Evolutionary conservation across 805 yeast species (phyloP), one percentile per base, ranked within the genome.

Genomic region (Jamesozyma hellenica): DNA sequence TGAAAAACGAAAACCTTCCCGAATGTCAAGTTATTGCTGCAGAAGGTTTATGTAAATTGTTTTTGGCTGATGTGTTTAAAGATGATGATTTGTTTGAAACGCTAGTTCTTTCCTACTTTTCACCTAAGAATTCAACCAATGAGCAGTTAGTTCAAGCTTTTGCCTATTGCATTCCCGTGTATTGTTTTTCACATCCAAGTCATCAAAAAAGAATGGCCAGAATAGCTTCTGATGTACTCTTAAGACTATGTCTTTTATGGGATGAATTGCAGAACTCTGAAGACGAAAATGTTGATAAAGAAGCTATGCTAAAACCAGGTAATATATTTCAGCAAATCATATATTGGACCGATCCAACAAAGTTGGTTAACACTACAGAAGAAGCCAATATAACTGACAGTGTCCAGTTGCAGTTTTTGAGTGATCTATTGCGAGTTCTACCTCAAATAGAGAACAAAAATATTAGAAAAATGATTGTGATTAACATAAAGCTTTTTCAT

Each of bases 161-260:
- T 43, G 75, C 92, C 9, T 88, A 84, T 52, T 87, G 95, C 56
- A 68, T 88, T 14, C 96, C 96, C 0, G 94, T 83, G 0, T 86
- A 83, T 56, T 78, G 92, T 29, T 82, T 77, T 53, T 82, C 94
- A 27, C 87, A 79, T 50, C 65, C 68, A 0, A 63, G 64, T 14
- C 94, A 87, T 55, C 96, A 85, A 56, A 71, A 68, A 36, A 67
- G 78, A 43, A 61, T 87, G 52, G 70, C 78, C 6, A 61, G 74
- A 26, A 70, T 82, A 21, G 77, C 81, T 25, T 75, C 79, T 4
- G 90, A 82, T 59, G 75, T 83, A 3, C 60, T 83, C 30, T 63
- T 66, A 40, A 66, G 92, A 49, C 58, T 82, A 43, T 74, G 75
- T 47, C 64, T 63, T 33, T 52, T 65, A 6, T 65, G 67, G 58